Evolutionary conservation across 768 basidiomycete species (phyloP).

Genomic region (Boletus rex-veris): DNA sequence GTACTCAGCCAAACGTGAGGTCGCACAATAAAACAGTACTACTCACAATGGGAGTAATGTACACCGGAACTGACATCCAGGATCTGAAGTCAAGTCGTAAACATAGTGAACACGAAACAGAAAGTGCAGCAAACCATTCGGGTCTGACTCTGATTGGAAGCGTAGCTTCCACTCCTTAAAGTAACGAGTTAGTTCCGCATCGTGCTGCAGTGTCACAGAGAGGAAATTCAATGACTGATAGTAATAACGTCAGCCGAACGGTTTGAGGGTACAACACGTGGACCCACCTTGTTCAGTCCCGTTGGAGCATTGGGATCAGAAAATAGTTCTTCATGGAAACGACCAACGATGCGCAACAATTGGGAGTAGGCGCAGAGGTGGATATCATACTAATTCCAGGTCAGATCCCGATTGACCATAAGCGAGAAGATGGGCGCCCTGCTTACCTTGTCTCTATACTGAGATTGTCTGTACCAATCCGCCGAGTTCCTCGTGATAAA

Average conservation of each 20-base stretch:
- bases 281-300: constrained; percentile 62
- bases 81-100: constrained; percentile 39
- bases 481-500: constrained; percentile 67
- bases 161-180: constrained; percentile 63
- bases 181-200: constrained; percentile 53
- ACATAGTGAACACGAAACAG: background rate
- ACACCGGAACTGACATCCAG: constrained; percentile 57
- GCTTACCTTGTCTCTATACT: constrained; percentile 53
- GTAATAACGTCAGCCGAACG: constrained; percentile 4
- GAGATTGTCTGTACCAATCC: constrained; percentile 73
- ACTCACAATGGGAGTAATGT: constrained; percentile 71
- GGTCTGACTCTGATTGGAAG: constrained; percentile 59
- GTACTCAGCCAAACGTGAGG: constrained; percentile 7
- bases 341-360: constrained; percentile 64
- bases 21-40: background rate
- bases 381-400: constrained; percentile 55
- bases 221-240: constrained; percentile 64
- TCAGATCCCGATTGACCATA: background rate
- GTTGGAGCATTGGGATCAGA: constrained; percentile 64
- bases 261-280: background rate
- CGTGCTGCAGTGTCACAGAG: constrained; percentile 56
- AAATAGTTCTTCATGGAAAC: constrained; percentile 75
- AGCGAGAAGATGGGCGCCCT: background rate
- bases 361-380: constrained; percentile 73
- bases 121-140: constrained; percentile 41